Evolutionary conservation across 2,329 filamentous ascomycete species (phyloP), one percentile per base, ranked within the genome.

Genomic region (Microthyrium microscopicum): DNA sequence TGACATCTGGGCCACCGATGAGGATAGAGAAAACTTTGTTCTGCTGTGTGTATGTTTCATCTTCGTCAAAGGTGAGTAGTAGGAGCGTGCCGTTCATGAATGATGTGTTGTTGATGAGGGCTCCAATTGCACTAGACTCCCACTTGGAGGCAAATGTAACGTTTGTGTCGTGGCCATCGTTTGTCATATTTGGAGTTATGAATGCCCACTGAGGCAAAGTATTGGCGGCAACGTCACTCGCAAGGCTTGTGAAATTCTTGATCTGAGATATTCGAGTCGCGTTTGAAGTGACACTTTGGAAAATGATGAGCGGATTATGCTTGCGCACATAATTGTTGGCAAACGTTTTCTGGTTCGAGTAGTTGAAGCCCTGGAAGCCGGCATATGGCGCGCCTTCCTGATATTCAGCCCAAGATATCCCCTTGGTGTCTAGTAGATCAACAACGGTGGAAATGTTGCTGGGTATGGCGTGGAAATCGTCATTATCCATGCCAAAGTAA

Each of bases 321-420:
- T 89, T 87, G 48, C 82, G 73, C 5, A 87, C 79, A 49, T 89
- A 89, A 56, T 77, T 71, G 46, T 84, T 79, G 31, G 66, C 64
- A 20, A 68, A 66, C 3, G 66, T 79, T 43, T 69, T 40, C 41
- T 71, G 70, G 53, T 83, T 82, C 36, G 70, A 61, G 50, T 61
- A 81, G 1, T 56, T 58, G 16, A 40, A 42, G 3, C 78, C 79
- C 51, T 80, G 66, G 54, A 71, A 87, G 9, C 81, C 81, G 2
- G 70, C 62, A 54, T 73, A 83, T 2, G 81, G 81, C 63, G 77
- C 65, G 46, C 81, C 74, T 50, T 89, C 80, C 52, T 84, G 70
- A 56, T 87, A 89, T 41, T 74, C 61, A 32, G 48, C 60, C 74
- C 58, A 61, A 30, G 52, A 58, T 44, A 53, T 43, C 42, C 52